Evolutionary conservation across 495 filamentous ascomycete genomes (phyloP).

Genomic region (Trichocladium uniseriatum): DNA sequence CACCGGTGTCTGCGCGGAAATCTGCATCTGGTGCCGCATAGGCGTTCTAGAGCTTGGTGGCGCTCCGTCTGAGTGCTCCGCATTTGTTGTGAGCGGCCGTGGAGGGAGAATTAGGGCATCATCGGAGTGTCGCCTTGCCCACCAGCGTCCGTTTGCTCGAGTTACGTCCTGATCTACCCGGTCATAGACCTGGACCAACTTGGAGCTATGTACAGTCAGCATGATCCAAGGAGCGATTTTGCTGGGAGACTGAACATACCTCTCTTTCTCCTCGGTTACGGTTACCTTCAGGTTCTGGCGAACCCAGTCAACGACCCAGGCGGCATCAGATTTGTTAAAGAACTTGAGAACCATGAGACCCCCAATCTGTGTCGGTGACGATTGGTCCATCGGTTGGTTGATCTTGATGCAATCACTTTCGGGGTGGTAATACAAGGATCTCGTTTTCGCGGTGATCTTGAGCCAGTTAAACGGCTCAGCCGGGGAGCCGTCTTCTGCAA

Average conservation of each 20-base stretch:
- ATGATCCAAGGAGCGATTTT: neutral
- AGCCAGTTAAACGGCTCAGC: constrained; percentile 14
- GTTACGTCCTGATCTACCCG: neutral
- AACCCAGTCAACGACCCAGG: constrained; percentile 7
- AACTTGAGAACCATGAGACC: constrained; percentile 6
- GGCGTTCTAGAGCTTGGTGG: constrained; percentile 2
- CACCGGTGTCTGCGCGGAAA: neutral
- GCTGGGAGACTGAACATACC: neutral
- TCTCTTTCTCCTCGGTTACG: neutral
- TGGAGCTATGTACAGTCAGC: neutral
- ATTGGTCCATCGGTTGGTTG: constrained; percentile 7
- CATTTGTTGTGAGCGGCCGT: no score
- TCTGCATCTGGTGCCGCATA: constrained; percentile 6
- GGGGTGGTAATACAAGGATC: constrained; percentile 1
- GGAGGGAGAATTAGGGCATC: neutral
- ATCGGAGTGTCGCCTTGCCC: neutral
- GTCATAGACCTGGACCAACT: neutral
- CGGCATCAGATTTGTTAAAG: neutral
- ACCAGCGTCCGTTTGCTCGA: neutral
- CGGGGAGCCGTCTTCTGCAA: constrained; percentile 1
- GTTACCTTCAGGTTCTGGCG: neutral
- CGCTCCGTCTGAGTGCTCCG: no score
- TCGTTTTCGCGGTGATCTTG: constrained; percentile 9
- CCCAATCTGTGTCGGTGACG: neutral
- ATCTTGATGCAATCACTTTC: constrained; percentile 11